Evolutionary conservation across 176 grass and related monocot species (phyloP).

Genomic region (Oryza brachyantha): DNA sequence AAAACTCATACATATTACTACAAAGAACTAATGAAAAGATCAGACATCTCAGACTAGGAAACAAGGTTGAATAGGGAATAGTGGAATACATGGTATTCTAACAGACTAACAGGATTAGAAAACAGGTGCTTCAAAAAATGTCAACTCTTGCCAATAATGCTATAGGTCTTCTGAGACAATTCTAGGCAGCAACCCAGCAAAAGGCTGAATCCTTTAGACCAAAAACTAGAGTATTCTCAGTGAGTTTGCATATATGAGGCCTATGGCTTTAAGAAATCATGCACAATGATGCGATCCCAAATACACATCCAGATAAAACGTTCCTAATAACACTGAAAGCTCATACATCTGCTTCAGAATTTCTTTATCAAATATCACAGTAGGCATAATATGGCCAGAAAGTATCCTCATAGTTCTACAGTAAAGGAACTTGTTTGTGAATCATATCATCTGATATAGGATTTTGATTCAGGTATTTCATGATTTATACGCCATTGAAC

Average conservation of each 20-base stretch:
- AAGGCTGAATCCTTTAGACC: neutral
- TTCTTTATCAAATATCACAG: neutral
- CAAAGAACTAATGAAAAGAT: no score
- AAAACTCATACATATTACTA: no score
- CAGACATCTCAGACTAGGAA: no score
- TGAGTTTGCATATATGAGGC: neutral
- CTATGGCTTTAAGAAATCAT: neutral
- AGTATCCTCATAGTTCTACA: no score
- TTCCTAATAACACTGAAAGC: neutral
- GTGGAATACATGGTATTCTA: neutral
- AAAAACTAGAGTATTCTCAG: neutral
- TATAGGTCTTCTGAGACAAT: neutral
- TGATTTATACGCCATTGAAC: no score
- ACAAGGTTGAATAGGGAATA: no score
- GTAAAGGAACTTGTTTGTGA: no score
- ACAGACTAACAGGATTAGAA: neutral
- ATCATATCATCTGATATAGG: no score
- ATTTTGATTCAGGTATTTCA: no score
- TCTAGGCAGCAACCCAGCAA: neutral
- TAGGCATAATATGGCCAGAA: neutral
- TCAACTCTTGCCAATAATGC: neutral
- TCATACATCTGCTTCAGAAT: neutral
- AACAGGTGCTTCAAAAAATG: neutral
- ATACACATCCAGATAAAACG: neutral
- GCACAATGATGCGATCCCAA: no score